These are phyloP conservation scores for Juncus inflexus DNA, from an alignment of 176 grass and related monocot species.

Conservation along the genomic window DNA sequence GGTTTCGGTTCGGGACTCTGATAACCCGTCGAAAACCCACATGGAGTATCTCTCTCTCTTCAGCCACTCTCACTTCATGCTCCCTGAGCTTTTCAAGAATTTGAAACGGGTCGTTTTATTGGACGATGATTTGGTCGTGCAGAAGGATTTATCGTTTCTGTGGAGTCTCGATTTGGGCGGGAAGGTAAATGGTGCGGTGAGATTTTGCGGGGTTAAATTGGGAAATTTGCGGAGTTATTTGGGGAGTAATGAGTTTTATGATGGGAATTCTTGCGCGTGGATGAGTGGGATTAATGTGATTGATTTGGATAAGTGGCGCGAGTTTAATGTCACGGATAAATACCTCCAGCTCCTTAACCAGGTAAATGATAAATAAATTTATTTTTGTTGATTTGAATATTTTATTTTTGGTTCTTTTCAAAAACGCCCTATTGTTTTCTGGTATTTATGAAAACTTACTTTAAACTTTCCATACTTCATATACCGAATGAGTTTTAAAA, in stretches of 20 bases:
- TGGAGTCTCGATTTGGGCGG: conserved; percentile 90
- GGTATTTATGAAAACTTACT: too few relatives aligned
- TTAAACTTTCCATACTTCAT: too few relatives aligned
- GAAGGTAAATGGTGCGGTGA: conserved; percentile 85
- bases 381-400: too few relatives aligned
- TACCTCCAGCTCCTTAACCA: conserved; percentile 70
- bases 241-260: conserved; percentile 49
- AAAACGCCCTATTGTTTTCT: too few relatives aligned
- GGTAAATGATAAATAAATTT: too few relatives aligned
- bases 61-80: conserved; percentile 93
- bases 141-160: conserved; percentile 78
- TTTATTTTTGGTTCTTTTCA: too few relatives aligned
- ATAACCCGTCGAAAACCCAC: conserved; percentile 57
- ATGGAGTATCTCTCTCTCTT: conserved; percentile 86
- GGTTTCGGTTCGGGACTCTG: conserved; percentile 67
- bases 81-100: conserved; percentile 94
- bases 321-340: conserved; percentile 72
- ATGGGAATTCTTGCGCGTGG: conserved; percentile 87
- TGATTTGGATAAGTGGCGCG: conserved; percentile 94
- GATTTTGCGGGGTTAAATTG: conserved; percentile 73
- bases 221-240: conserved; percentile 66
- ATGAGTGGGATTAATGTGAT: conserved; percentile 94
- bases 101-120: conserved; percentile 83
- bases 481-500: too few relatives aligned
- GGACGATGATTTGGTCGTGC: conserved; percentile 96